Percentiles rank a stretch among this genome's conserved stretches.
These are phyloP conservation scores for Penicillium sp. DNA, from an alignment of 2,329 filamentous ascomycete genomes.

Conservation along the genomic window DNA sequence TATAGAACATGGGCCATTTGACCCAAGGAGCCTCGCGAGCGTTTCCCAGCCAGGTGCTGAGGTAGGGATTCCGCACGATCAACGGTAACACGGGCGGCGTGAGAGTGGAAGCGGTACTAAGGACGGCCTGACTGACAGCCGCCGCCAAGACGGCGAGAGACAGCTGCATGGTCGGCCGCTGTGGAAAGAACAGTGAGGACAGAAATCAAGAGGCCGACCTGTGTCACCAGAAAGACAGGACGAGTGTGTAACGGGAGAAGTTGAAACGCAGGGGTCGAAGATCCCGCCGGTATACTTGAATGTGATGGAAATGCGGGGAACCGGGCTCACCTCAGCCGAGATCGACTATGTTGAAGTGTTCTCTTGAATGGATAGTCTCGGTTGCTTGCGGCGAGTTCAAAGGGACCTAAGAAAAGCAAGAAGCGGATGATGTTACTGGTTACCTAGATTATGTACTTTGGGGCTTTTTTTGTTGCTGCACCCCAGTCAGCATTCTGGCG, in stretches of 20 bases:
- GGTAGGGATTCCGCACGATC: conserved; percentile 74
- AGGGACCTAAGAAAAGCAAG: background rate
- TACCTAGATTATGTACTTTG: background rate
- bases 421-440: background rate
- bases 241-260: conserved; percentile 8
- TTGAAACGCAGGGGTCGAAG: conserved; percentile 9
- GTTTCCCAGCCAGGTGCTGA: conserved; percentile 73
- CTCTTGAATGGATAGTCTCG: background rate
- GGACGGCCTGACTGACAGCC: conserved; percentile 43
- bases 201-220: background rate
- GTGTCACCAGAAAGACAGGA: conserved; percentile 7
- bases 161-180: conserved; percentile 32
- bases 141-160: conserved; percentile 34
- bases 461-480: background rate
- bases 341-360: background rate
- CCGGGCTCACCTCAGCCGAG: conserved; percentile 12
- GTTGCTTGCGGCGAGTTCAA: background rate
- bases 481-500: background rate
- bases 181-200: conserved; percentile 5
- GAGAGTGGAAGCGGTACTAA: conserved; percentile 53
- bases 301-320: conserved; percentile 20
- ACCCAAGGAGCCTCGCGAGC: conserved; percentile 76
- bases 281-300: background rate
- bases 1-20: conserved; percentile 86
- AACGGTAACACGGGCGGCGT: conserved; percentile 69